These are phyloP conservation scores for Ambispora gerdemannii DNA, from an alignment of 192 early-diverging fungal genomes.

Conservation along the genomic window DNA sequence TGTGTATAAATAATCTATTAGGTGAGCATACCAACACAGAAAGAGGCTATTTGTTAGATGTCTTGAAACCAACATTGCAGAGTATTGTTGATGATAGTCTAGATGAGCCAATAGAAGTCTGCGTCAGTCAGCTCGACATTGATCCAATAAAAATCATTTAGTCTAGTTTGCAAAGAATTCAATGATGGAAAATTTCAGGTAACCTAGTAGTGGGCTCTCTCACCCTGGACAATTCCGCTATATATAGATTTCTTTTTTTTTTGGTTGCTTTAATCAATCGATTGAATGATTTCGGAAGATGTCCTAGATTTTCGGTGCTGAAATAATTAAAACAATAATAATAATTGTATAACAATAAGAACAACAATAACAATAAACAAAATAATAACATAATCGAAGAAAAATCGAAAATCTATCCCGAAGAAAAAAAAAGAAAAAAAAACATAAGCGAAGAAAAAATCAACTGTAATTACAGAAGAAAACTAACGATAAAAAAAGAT, in stretches of 20 bases:
- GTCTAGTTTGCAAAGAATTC: conserved; percentile 17
- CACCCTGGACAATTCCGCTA: no score
- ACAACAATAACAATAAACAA: not conserved
- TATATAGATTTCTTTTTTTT: no score
- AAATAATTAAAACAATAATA: no score
- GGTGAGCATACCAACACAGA: conserved; percentile 93
- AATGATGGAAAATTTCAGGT: not conserved
- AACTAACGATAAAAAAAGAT: no score
- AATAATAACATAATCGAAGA: not conserved
- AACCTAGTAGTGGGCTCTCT: no score
- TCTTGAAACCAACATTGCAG: conserved; percentile 62
- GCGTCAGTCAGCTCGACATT: conserved; percentile 68
- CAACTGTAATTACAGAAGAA: no score
- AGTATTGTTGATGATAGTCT: conserved; percentile 43
- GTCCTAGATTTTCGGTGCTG: no score
- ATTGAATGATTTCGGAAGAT: no score
- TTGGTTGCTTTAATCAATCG: no score
- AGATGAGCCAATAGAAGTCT: conserved; percentile 54
- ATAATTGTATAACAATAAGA: not conserved
- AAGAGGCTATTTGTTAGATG: conserved; percentile 72
- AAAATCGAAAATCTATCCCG: not conserved
- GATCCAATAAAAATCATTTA: conserved; percentile 71
- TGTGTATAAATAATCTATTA: conserved; percentile 10
- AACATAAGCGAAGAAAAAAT: no score
- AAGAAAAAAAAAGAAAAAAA: no score